Conservation (phyloP, 2,329 filamentous ascomycete species). For the Penicillium digitatum region DNA sequence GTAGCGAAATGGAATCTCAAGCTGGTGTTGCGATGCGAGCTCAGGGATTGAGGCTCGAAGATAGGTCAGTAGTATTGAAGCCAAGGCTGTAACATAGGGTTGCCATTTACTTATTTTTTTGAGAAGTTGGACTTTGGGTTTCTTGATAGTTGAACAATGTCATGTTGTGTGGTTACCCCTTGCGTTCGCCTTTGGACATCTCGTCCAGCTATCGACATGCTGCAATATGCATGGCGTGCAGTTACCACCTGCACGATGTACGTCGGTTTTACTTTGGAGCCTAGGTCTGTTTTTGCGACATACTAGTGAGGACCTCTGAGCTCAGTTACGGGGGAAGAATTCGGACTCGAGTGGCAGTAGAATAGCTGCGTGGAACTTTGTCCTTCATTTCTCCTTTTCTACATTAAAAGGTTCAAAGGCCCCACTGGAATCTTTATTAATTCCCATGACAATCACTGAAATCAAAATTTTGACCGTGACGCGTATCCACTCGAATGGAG, state of each 20-base stretch:
- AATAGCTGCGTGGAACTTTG: not conserved
- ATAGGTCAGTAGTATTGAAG: not conserved
- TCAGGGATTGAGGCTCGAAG: not conserved
- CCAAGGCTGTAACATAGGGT: not conserved
- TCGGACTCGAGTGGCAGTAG: not conserved
- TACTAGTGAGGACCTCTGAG: not conserved
- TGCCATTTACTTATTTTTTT: not conserved
- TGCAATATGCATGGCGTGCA: conserved; percentile 19
- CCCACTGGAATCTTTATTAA: not conserved
- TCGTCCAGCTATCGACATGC: conserved; percentile 4
- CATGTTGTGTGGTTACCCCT: conserved; percentile 4
- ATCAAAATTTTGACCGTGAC: not conserved
- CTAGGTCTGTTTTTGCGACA: not conserved
- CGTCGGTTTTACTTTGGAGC: not conserved
- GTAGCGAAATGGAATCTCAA: not conserved
- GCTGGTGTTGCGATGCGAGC: not conserved
- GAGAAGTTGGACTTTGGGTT: not conserved
- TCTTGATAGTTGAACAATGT: not conserved
- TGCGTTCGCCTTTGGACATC: conserved; percentile 10
- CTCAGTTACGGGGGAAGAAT: not conserved
- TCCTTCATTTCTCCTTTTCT: not conserved
- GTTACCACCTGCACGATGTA: not conserved
- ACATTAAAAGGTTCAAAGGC: not conserved
- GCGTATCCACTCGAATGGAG: not conserved
- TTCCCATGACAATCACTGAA: not conserved